phyloP scores from a whole-genome alignment of 441 rosid genomes.

The Arabidopsis hybrid region DNA sequence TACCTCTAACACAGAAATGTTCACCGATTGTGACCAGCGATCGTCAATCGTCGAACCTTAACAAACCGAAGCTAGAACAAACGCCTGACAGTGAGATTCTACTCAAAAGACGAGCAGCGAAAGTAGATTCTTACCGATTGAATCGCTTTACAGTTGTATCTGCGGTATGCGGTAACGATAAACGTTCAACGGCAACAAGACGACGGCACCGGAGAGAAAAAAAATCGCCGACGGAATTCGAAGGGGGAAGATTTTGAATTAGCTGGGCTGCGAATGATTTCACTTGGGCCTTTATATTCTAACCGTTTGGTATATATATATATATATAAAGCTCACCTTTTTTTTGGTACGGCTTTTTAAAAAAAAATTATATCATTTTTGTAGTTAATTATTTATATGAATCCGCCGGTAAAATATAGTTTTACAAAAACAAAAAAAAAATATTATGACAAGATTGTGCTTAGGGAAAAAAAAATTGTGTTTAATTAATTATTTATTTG shows the following conservation, averaged over 20 bases:
- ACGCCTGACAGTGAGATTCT: conserved; percentile 30
- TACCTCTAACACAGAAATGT: background rate
- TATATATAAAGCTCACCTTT: no score
- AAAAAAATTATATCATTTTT: no score
- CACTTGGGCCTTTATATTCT: conserved; percentile 7
- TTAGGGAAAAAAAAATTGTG: no score
- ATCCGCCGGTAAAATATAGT: no score
- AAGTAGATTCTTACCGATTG: conserved; percentile 3
- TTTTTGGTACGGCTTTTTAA: no score
- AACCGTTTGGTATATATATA: no score
- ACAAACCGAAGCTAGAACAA: conserved; percentile 14
- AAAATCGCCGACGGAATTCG: conserved; percentile 27
- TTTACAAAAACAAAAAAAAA: no score
- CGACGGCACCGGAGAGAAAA: conserved; percentile 36
- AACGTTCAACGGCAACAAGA: conserved; percentile 16
- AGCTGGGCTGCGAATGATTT: conserved; percentile 24
- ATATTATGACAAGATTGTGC: no score
- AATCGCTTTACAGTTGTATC: conserved; percentile 9
- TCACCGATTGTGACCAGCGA: conserved; percentile 7
- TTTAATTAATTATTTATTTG: background rate
- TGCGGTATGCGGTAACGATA: background rate
- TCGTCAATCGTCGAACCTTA: conserved; percentile 25
- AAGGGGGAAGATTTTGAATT: conserved; percentile 25
- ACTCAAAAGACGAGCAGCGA: conserved; percentile 12
- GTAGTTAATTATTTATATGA: no score